Conservation (phyloP, 75 land plant genomes). For the Selaginella tamariscina region DNA sequence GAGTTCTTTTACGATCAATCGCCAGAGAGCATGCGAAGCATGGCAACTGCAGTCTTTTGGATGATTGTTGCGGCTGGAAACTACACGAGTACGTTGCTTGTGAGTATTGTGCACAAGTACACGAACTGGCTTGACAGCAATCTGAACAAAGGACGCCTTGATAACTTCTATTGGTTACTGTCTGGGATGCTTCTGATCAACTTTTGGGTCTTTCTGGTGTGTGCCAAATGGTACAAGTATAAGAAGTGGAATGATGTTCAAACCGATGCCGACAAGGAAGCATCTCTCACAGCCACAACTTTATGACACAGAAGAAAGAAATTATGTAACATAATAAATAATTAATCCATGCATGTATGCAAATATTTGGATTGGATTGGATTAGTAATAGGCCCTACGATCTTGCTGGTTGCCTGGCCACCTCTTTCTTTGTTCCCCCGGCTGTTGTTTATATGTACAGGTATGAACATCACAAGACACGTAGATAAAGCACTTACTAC, state of each 20-base stretch:
- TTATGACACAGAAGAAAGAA: too few relatives aligned
- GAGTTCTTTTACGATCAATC: conserved; percentile 37
- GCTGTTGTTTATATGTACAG: too few relatives aligned
- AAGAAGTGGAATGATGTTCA: conserved; percentile 6
- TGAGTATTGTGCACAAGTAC: conserved; percentile 6
- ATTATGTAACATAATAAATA: too few relatives aligned
- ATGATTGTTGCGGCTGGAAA: conserved; percentile 12
- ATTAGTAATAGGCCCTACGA: too few relatives aligned
- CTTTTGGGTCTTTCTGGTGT: conserved; percentile 33
- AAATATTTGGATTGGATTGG: too few relatives aligned
- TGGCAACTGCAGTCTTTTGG: conserved; percentile 18
- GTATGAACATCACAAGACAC: too few relatives aligned
- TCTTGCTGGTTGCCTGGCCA: too few relatives aligned
- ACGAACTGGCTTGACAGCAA: conserved; percentile 57
- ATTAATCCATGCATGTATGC: too few relatives aligned
- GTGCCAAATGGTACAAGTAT: conserved; percentile 58
- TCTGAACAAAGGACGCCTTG: conserved; percentile 53
- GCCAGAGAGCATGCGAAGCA: conserved; percentile 45
- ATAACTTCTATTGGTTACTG: conserved; percentile 65
- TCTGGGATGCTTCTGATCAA: conserved; percentile 35
- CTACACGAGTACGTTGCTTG: conserved; percentile 13
- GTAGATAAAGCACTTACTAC: too few relatives aligned
- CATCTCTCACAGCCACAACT: too few relatives aligned
- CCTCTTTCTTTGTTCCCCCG: too few relatives aligned
- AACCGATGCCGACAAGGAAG: too few relatives aligned